Base-by-base conservation (phyloP, 352 stramenopile genomes). In the Chrysophaeum taylorii region DNA sequence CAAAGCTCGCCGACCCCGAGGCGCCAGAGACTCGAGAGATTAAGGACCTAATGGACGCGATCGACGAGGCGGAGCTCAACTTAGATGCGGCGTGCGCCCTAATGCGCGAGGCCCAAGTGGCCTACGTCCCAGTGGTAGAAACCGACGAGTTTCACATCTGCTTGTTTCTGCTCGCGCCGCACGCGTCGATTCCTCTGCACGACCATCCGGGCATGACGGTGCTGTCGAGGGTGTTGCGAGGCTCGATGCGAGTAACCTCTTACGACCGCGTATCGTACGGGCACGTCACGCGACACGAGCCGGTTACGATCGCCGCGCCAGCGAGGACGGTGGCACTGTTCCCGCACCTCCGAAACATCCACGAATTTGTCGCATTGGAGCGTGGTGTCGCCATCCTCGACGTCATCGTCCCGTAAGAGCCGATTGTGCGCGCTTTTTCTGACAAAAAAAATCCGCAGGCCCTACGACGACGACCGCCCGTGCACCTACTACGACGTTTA, bases 11-110 rank as follows among this genome's bases (percentile, higher is more conserved):
- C n/a, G n/a, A n/a, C n/a, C n/a, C n/a, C n/a, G n/a, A n/a, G n/a
- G n/a, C n/a, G n/a, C n/a, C n/a, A n/a, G n/a, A n/a, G n/a, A n/a
- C n/a, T n/a, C n/a, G n/a, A n/a, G n/a, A n/a, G n/a, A n/a, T n/a
- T n/a, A n/a, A n/a, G n/a, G n/a, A n/a, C n/a, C n/a, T n/a, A n/a
- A 95, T 92, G 76, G 92, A 91, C 78, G 93, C 93, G 78, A 95
- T 94, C 48, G 48, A 60, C 48, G 48, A 18, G 5, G 48, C 48
- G 48, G 48, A n/a, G 5, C 48, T 60, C 48, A 21, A 25, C 25
- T 9, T 66, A 53, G n/a, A 53, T 27, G 21, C 45, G 0, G 27
- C 70, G 14, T 37, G 73, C 35, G 39, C 42, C 15, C 68, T 70
- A n/a, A n/a, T n/a, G 48, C 18, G 48, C 48, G 18, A 5, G 48